These are phyloP conservation scores for Pythium rhizo-oryzae DNA, from an alignment of 352 stramenopile genomes.

Conservation along the genomic window DNA sequence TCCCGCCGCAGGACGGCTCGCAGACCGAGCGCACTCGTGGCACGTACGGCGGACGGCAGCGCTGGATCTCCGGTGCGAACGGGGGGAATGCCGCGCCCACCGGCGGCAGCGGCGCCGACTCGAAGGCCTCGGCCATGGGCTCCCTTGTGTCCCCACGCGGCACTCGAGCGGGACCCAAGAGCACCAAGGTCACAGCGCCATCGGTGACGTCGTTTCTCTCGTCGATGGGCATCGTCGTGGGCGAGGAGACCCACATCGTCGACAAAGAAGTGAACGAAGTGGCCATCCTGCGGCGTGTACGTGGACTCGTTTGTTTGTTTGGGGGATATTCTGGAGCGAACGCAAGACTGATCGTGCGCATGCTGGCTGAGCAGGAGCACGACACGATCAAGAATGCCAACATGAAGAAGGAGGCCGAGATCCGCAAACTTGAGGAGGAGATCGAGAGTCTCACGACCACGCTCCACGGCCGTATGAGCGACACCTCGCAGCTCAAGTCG, in stretches of 20 bases:
- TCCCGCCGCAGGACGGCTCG: constrained; percentile 64
- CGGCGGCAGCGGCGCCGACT: constrained; percentile 37
- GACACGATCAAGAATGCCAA: constrained; percentile 72
- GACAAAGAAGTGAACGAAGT: constrained; percentile 84
- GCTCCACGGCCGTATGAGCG: constrained; percentile 60
- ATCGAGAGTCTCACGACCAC: constrained; percentile 77
- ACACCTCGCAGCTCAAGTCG: constrained; percentile 59
- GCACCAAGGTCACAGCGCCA: constrained; percentile 57
- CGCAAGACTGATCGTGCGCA: too few species aligned
- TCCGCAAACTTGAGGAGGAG: constrained; percentile 78
- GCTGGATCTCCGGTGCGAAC: constrained; percentile 56
- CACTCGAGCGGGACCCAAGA: constrained; percentile 23
- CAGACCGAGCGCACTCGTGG: constrained; percentile 70
- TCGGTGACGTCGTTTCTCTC: constrained; percentile 75
- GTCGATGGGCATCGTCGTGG: constrained; percentile 71
- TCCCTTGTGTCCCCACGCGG: constrained; percentile 47
- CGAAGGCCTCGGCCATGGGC: constrained; percentile 36
- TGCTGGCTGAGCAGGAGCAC: constrained; percentile 50
- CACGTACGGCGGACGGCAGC: constrained; percentile 72
- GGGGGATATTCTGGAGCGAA: too few species aligned
- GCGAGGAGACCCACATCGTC: constrained; percentile 78
- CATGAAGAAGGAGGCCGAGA: constrained; percentile 68
- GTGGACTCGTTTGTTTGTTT: too few species aligned
- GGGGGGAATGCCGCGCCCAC: not conserved
- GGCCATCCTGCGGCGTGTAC: constrained; percentile 57